A percentile compares a stretch with the other conserved stretches of the same genome.
These are phyloP conservation scores for Arctostaphylos glauca DNA, from an alignment of 148 eudicot species.

Conservation along the genomic window DNA sequence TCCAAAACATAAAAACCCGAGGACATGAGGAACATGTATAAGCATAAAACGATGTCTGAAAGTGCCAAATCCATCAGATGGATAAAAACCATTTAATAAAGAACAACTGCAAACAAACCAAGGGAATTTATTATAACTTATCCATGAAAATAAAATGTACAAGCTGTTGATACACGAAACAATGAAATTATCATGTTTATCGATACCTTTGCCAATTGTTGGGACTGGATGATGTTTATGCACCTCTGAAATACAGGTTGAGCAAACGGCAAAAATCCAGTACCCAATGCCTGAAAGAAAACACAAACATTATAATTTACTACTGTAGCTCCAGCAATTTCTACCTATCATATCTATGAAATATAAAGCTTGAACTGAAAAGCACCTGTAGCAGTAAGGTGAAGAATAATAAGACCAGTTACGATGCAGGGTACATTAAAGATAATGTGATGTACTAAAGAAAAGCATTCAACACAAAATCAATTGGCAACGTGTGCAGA, in stretches of 20 bases:
- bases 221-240: conserved; percentile 83
- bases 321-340: not conserved
- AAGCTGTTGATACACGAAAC: not conserved
- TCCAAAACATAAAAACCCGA: not conserved
- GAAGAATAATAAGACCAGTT: not conserved
- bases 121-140: not conserved
- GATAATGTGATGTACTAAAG: not conserved
- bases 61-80: not conserved
- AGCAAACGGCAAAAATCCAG: conserved; percentile 87
- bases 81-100: not conserved
- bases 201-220: conserved; percentile 80
- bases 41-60: not conserved
- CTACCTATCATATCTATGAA: not conserved
- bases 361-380: not conserved
- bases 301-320: not conserved
- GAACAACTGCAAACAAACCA: not conserved
- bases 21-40: conserved; percentile 1
- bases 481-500: not conserved
- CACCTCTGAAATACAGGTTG: conserved; percentile 97
- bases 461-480: not conserved
- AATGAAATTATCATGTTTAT: not conserved
- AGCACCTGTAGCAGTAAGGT: not conserved
- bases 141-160: not conserved
- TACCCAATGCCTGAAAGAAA: conserved; percentile 79
- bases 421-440: not conserved